These are phyloP conservation scores for Millerago galiae DNA, from an alignment of 805 yeast species.

Conservation along the genomic window DNA sequence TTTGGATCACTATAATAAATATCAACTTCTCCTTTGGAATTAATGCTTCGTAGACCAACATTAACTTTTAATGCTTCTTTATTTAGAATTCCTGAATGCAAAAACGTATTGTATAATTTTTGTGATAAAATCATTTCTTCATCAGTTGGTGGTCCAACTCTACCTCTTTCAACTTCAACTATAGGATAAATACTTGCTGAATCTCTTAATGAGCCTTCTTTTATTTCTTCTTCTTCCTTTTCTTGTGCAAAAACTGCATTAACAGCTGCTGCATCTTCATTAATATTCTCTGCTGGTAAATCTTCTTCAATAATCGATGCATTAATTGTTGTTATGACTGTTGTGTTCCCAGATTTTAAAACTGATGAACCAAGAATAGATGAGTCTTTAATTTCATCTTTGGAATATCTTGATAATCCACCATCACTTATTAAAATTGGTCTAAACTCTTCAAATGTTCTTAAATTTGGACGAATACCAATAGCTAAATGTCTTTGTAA, in stretches of 20 bases:
- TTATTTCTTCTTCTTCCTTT: slow-evolving; percentile 25
- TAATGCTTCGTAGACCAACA: slow-evolving; percentile 43
- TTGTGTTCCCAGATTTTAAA: slow-evolving; percentile 63
- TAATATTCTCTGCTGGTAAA: slow-evolving; percentile 33
- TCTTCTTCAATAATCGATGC: slow-evolving; percentile 60
- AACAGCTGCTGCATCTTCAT: slow-evolving; percentile 32
- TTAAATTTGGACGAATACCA: slow-evolving; percentile 70
- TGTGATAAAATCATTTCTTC: slow-evolving; percentile 79
- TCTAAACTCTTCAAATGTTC: slow-evolving; percentile 69
- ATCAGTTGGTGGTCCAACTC: slow-evolving; percentile 73
- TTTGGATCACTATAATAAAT: slow-evolving; percentile 43
- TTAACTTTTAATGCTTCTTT: slow-evolving; percentile 50
- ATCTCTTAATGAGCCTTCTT: slow-evolving; percentile 24
- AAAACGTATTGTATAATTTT: slow-evolving; percentile 50
- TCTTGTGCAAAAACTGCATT: slow-evolving; percentile 28
- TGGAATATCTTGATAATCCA: slow-evolving; percentile 31
- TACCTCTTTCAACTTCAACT: slow-evolving; percentile 71
- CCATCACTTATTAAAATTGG: slow-evolving; percentile 40
- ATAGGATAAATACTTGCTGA: slow-evolving; percentile 56
- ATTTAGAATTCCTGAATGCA: slow-evolving; percentile 49
- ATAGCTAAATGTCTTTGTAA: slow-evolving; percentile 69
- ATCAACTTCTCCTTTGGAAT: slow-evolving; percentile 41
- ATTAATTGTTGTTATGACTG: slow-evolving; percentile 64
- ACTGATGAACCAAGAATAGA: slow-evolving; percentile 60
- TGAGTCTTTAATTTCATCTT: slow-evolving; percentile 26